Evolutionary conservation across 352 stramenopile species (phyloP).

Genomic region (Phytophthora brassicae): DNA sequence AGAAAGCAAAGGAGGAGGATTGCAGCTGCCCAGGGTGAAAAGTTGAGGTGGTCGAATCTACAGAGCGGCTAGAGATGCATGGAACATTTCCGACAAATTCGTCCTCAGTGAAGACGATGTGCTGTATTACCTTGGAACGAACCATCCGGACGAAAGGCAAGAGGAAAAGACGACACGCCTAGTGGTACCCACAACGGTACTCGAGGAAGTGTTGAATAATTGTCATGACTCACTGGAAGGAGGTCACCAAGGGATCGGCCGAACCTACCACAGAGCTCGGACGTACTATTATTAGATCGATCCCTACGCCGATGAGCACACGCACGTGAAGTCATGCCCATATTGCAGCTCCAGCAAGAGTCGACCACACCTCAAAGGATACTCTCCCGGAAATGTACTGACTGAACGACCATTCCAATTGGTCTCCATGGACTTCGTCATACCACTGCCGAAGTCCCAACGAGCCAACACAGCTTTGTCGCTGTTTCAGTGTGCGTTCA

Average conservation of each 20-base stretch:
- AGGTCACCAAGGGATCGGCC: background rate
- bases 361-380: background rate
- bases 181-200: too few relatives aligned
- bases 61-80: too few relatives aligned
- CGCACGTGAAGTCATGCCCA: background rate
- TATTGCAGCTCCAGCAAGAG: conserved; percentile 7
- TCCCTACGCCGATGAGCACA: background rate
- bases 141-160: too few relatives aligned
- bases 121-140: too few relatives aligned
- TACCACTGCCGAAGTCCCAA: background rate
- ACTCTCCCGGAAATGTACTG: conserved; percentile 1
- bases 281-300: conserved; percentile 3
- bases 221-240: too few relatives aligned
- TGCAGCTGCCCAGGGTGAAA: background rate
- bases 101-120: too few relatives aligned
- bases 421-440: too few relatives aligned
- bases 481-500: conserved; percentile 14
- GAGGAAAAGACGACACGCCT: too few relatives aligned
- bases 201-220: too few relatives aligned
- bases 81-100: too few relatives aligned
- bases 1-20: background rate
- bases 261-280: background rate
- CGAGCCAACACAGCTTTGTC: conserved; percentile 7
- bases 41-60: background rate
- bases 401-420: background rate